These are phyloP conservation scores for Monosporozyma siamensis DNA, from an alignment of 805 yeast species.

Conservation along the genomic window DNA sequence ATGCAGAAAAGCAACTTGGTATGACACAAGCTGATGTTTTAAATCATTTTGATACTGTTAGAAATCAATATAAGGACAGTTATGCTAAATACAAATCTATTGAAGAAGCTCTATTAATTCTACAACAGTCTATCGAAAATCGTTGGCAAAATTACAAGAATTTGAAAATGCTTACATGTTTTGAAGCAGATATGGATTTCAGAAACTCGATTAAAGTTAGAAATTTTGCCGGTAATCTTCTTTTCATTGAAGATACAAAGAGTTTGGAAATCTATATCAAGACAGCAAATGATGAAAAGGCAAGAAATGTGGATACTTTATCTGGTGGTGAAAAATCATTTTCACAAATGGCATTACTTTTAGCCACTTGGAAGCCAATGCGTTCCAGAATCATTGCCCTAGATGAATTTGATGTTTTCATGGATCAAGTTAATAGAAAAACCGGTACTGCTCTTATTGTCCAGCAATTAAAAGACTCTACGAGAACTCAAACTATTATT, in stretches of 20 bases:
- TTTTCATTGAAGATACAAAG: slow-evolving; percentile 46
- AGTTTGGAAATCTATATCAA: slow-evolving; percentile 51
- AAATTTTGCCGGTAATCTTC: slow-evolving; percentile 64
- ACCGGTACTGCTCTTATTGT: slow-evolving; percentile 69
- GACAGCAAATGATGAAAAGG: slow-evolving; percentile 47
- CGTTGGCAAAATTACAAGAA: slow-evolving; percentile 37
- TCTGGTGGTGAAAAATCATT: slow-evolving; percentile 97
- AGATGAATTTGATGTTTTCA: slow-evolving; percentile 95
- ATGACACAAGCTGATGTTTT: slow-evolving; percentile 48
- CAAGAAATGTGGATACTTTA: slow-evolving; percentile 67
- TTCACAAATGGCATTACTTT: slow-evolving; percentile 76
- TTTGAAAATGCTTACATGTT: slow-evolving; percentile 35
- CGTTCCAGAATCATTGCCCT: slow-evolving; percentile 77
- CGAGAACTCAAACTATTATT: slow-evolving; percentile 76
- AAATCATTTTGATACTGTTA: slow-evolving; percentile 36
- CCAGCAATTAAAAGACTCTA: slow-evolving; percentile 48
- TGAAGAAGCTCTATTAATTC: slow-evolving; percentile 25
- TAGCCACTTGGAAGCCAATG: slow-evolving; percentile 93
- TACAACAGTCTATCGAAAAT: slow-evolving; percentile 33
- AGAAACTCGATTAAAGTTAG: slow-evolving; percentile 52
- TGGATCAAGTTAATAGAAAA: slow-evolving; percentile 88
- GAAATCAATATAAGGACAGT: slow-evolving; percentile 36
- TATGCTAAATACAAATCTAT: slow-evolving; percentile 33
- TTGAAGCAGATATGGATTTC: slow-evolving; percentile 46
- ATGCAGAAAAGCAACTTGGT: slow-evolving; percentile 46